These are phyloP conservation scores for Pythium diclinum DNA, from an alignment of 352 stramenopile species.

Conservation along the genomic window DNA sequence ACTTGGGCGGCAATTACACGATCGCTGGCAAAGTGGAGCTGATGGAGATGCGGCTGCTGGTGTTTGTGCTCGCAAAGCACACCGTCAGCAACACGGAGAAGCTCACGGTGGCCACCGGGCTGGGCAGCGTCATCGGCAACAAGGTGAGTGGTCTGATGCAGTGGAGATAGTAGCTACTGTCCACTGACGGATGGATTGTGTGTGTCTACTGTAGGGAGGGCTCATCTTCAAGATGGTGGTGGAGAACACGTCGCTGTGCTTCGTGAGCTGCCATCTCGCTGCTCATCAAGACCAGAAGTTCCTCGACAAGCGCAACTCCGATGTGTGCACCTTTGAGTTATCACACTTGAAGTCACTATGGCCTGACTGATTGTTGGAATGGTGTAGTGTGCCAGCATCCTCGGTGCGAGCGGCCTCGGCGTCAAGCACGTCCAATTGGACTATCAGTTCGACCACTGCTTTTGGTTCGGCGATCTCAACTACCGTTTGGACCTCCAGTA, in stretches of 20 bases:
- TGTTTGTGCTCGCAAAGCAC: constrained; percentile 65
- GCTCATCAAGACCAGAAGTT: constrained; percentile 86
- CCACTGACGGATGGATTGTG: no score
- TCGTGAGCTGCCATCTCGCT: constrained; percentile 83
- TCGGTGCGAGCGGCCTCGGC: constrained; percentile 50
- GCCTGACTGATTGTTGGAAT: background rate
- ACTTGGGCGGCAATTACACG: constrained; percentile 57
- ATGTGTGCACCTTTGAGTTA: constrained; percentile 39
- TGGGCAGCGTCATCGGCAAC: constrained; percentile 80
- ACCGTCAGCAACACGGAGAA: constrained; percentile 65
- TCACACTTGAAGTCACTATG: no score
- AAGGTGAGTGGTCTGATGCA: constrained; percentile 41
- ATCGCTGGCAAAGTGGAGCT: constrained; percentile 71
- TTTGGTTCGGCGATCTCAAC: constrained; percentile 87
- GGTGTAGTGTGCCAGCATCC: constrained; percentile 67
- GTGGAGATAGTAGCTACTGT: background rate
- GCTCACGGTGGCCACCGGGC: constrained; percentile 59
- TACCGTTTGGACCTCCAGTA: constrained; percentile 81
- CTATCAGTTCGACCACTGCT: constrained; percentile 83
- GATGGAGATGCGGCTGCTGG: constrained; percentile 79
- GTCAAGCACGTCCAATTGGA: constrained; percentile 70
- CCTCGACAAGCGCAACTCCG: constrained; percentile 78
- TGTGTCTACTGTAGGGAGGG: constrained; percentile 42
- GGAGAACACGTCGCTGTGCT: constrained; percentile 80
- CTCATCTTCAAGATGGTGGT: constrained; percentile 75